Evolutionary conservation across 768 basidiomycete genomes (phyloP), one percentile per base, ranked within the genome.

Genomic region (Myochromella boudieri): DNA sequence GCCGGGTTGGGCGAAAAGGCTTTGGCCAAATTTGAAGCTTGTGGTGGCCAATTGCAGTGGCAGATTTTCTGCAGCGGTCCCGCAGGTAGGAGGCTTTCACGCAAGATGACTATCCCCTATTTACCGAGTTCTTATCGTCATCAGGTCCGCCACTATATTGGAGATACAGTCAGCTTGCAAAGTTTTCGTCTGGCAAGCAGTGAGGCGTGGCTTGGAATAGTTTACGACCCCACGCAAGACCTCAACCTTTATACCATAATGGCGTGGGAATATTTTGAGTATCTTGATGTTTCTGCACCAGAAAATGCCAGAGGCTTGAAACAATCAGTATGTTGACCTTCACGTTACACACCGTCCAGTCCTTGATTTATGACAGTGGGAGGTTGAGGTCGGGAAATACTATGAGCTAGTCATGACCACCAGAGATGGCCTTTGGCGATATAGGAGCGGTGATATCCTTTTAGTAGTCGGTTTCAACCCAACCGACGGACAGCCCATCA

Each of bases 331-430:
- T 41, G 39, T 41, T 12, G 25, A 18, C 21, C 33, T 34, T 6
- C 14, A n/a, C n/a, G n/a, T n/a, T n/a, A n/a, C 5, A n/a, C n/a
- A n/a, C n/a, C n/a, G n/a, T n/a, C n/a, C n/a, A n/a, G n/a, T n/a
- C 33, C 33, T 6, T 34, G 9, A 6, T 22, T 24, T n/a, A n/a
- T 21, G 9, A 17, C 18, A 47, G 51, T 47, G 51, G 51, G 45
- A 52, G 31, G 2, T 43, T 12, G 45, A 42, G 15, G 17, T 26
- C 1, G 51, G 46, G 11, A 48, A 42, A 18, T 14, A 37, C 14
- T 48, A 52, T 22, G 51, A 52, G 26, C 36, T 52, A 3, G 32
- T 52, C 3, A n/a, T 47, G 25, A 52, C 46, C 11, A 49, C 48
- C 17, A 24, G 48, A 29, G 48, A 51, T 22, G 50, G 50, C 4